Evolutionary conservation across 768 basidiomycete species (phyloP), one percentile per base, ranked within the genome.

Genomic region (Clavaria fumosa): DNA sequence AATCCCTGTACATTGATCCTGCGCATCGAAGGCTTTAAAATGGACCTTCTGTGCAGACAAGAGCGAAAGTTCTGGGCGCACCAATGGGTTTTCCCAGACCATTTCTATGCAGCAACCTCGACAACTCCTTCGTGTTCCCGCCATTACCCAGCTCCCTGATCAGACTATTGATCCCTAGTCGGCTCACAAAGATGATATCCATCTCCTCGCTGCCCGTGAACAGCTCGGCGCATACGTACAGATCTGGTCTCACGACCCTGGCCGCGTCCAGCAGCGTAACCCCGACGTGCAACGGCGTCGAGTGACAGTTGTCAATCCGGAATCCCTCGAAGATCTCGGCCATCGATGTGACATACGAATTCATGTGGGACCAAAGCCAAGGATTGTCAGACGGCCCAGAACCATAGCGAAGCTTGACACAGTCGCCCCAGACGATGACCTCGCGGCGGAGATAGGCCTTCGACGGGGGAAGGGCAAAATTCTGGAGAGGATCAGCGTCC

Each of bases 291-390:
- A 97, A 59, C 10, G 95, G 95, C 0, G 95, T 99, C 3, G 93
- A 97, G 58, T 99, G 93, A 44, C 89, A 95, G 53, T 99, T 99
- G 59, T 99, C 95, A 48, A 99, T 80, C 20, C 95, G 75, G 70
- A 99, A 99, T 7, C 95, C 95, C 43, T 96, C 82, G 52, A 96
- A 99, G 5, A 71, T 69, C 26, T 59, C 61, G 0, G 93, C 95
- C 19, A 97, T 77, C 6, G 67, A 66, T 34, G 66, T 68, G 40
- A 90, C 84, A 47, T 99, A 97, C 37, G 64, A 60, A 7, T 68
- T 78, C 75, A 97, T 96, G 57, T 89, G 78, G 23, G 70, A 53
- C 95, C 95, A 99, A 30, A 97, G 62, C 85, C 85, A 96, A 1
- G 89, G 89, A 54, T 91, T 95, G 45, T 78, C 78, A 1, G 69